Conservation (phyloP, 805 yeast genomes). For the Nematodospora valgi region DNA sequence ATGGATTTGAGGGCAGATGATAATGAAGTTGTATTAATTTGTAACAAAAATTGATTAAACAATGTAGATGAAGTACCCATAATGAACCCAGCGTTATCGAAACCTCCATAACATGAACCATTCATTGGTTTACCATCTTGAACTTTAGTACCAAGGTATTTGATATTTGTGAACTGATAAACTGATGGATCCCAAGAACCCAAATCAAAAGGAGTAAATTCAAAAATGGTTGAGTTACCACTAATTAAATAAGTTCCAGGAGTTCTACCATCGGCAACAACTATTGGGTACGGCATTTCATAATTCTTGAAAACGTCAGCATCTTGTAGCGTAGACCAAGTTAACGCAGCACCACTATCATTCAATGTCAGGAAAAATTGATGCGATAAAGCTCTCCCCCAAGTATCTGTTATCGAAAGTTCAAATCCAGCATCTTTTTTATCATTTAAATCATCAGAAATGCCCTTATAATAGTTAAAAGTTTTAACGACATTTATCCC, state of each 20-base stretch:
- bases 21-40: constrained; percentile 14
- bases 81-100: constrained; percentile 37
- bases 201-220: constrained; percentile 35
- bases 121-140: constrained; percentile 16
- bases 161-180: constrained; percentile 24
- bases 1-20: constrained; percentile 21
- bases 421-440: constrained; percentile 34
- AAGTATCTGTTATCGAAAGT: constrained; percentile 34
- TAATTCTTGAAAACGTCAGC: constrained; percentile 22
- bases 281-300: constrained; percentile 39
- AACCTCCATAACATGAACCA: constrained; percentile 24
- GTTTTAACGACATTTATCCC: constrained; percentile 57
- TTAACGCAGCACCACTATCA: constrained; percentile 28
- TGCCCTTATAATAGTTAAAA: constrained; percentile 44
- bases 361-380: constrained; percentile 24
- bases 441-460: constrained; percentile 19
- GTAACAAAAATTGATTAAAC: constrained; percentile 33
- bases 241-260: constrained; percentile 56
- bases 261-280: constrained; percentile 54
- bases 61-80: constrained; percentile 39
- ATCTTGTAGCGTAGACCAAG: constrained; percentile 29
- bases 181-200: constrained; percentile 43
- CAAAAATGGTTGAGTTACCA: constrained; percentile 61
- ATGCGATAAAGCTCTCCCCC: constrained; percentile 38
- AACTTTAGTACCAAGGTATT: constrained; percentile 28